Base-by-base conservation (phyloP, 257 asterid genomes). In the Ballota nigra region DNA sequence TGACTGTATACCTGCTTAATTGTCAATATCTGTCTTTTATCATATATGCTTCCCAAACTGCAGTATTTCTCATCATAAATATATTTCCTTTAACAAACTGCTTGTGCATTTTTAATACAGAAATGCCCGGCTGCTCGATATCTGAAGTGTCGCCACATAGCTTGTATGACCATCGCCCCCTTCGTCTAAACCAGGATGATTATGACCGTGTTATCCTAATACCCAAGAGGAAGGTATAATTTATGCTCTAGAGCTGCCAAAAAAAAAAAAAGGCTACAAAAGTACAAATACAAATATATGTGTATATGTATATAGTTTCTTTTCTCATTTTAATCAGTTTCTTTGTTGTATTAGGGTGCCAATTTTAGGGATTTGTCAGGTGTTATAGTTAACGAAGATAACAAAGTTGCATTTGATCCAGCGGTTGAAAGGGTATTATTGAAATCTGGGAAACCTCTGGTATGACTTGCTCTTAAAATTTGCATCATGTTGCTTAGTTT, bases 381-480 rank as follows among this genome's bases (percentile, higher is more conserved):
- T 5, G 96, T 91, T 0, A 63, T 70, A 61, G 96, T 91, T 63
- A 81, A 89, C 4, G 49, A 78, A 0, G 90, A 83, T 56, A 91
- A 86, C 18, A 86, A 77, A 68, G 99, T 88, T 5, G 87, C 86
- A 69, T 88, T 86, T 87, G 96, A 91, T 69, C 88, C 92, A 0
- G 29, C 64, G 8, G 77, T 87, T 0, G 70, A 76, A 55, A 86
- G 98, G 38, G 41, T 61, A 2, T 51, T 33, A 3, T 33, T 94
- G 28, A 19, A 89, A 43, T 91, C 99, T 0, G 97, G 97, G 40
- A 94, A 94, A 74, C 96, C 95, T 16, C 75, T 93, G 93, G 98
- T 92, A 92, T 4, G 53, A n/a, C 69, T 71, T 76, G 22, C 68
- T 63, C 15, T 24, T 61, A 15, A 47, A n/a, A 4, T n/a, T 3